Evolutionary conservation across 1,284 basidiomycete species (phyloP).

Genomic region (Pseudozyma hubeiensis): DNA sequence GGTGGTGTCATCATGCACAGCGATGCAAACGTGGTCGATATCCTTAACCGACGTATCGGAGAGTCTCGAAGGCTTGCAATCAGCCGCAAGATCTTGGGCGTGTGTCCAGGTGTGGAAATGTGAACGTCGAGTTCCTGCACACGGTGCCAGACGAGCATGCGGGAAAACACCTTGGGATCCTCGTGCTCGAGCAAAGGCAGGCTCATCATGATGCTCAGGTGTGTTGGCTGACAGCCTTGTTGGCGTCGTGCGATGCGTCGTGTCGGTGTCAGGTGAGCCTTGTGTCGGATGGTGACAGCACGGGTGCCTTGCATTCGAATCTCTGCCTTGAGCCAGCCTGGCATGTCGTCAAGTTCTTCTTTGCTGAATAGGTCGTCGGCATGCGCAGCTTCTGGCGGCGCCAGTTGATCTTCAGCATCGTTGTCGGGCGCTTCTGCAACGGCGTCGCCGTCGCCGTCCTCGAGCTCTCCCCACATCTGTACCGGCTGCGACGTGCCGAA

Average conservation of each 20-base stretch:
- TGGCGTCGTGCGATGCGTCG: conserved; percentile 29
- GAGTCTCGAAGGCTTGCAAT: conserved; percentile 48
- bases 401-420: neutral
- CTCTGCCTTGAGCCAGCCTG: conserved; percentile 64
- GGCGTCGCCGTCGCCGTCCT: conserved; percentile 8
- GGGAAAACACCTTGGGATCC: conserved; percentile 55
- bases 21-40: conserved; percentile 58
- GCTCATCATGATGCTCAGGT: conserved; percentile 59
- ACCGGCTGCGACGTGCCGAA: conserved; percentile 49
- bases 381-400: conserved; percentile 18
- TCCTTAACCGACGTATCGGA: conserved; percentile 54
- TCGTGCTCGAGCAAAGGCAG: conserved; percentile 64
- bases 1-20: conserved; percentile 55
- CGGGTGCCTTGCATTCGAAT: conserved; percentile 42
- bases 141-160: conserved; percentile 60
- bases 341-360: conserved; percentile 56
- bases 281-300: conserved; percentile 54
- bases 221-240: conserved; percentile 56
- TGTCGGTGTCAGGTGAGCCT: conserved; percentile 56
- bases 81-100: conserved; percentile 49
- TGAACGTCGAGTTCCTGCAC: conserved; percentile 63
- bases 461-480: conserved; percentile 53
- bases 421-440: conserved; percentile 1
- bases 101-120: conserved; percentile 53
- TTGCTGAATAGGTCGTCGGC: conserved; percentile 48